phyloP scores from a whole-genome alignment of 495 filamentous ascomycete species.

The Thermothielavioides terrestris region DNA sequence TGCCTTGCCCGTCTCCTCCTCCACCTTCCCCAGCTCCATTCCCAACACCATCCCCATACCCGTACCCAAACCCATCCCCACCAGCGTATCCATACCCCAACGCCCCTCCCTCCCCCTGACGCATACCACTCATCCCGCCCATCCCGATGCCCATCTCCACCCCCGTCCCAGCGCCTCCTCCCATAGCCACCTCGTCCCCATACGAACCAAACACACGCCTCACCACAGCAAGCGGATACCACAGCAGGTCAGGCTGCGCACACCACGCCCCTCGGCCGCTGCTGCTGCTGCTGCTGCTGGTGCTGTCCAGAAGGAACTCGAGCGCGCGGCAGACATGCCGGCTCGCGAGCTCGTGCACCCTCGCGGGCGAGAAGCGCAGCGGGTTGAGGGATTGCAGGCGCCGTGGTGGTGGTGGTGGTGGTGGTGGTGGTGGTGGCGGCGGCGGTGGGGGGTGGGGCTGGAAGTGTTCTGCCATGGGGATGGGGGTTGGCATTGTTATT shows the following conservation, averaged over 20 bases:
- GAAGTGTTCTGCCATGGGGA: too few relatives aligned
- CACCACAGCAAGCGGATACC: conserved; percentile 27
- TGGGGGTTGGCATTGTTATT: too few relatives aligned
- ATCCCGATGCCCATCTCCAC: background rate
- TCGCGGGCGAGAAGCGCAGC: conserved; percentile 11
- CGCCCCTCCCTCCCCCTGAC: background rate
- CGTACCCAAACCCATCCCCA: background rate
- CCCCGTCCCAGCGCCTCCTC: background rate
- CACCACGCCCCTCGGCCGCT: conserved; percentile 18
- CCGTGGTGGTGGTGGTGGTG: conserved; percentile 1
- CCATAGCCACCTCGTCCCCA: background rate
- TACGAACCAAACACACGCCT: conserved; percentile 23
- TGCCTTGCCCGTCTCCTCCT: too few relatives aligned
- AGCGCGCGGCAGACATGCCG: conserved; percentile 32
- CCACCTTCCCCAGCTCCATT: background rate
- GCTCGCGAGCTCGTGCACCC: conserved; percentile 25
- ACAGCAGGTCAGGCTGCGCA: conserved; percentile 34
- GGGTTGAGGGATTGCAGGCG: conserved; percentile 22
- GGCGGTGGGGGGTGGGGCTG: background rate
- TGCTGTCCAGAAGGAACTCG: conserved; percentile 14
- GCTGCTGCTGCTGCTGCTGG: background rate
- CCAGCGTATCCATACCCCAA: too few relatives aligned
- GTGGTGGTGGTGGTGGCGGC: background rate
- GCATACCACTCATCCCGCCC: background rate
- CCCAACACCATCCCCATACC: background rate